These are phyloP conservation scores for Picochlorum sp. DNA, from an alignment of 139 green algal genomes.

Conservation along the genomic window DNA sequence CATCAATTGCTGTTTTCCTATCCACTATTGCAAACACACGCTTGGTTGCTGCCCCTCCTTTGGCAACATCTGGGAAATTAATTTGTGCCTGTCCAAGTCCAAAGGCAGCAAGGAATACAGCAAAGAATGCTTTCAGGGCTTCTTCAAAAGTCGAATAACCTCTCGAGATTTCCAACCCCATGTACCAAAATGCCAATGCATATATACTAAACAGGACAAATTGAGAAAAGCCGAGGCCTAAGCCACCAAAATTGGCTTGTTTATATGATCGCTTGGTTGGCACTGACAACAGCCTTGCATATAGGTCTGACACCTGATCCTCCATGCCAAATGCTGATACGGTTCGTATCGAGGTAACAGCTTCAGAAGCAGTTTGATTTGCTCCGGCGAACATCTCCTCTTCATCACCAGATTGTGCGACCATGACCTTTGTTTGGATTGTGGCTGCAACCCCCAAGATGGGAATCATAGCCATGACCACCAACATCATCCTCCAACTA, in stretches of 20 bases:
- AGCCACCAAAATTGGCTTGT: slow-evolving; percentile 20
- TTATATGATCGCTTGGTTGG: slow-evolving; percentile 24
- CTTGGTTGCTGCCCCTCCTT: slow-evolving; percentile 46
- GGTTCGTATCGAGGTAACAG: slow-evolving; percentile 56
- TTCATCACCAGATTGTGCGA: slow-evolving; percentile 13
- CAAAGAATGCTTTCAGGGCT: slow-evolving; percentile 68
- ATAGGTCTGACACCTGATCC: slow-evolving; percentile 28
- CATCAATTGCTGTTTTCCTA: slow-evolving; percentile 53
- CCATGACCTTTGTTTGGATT: slow-evolving; percentile 48
- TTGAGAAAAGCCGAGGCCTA: slow-evolving; percentile 45
- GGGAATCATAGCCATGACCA: slow-evolving; percentile 64
- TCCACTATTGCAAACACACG: slow-evolving; percentile 74
- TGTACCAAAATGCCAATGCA: slow-evolving; percentile 59
- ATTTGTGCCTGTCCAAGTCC: slow-evolving; percentile 44
- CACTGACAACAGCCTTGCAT: slow-evolving; percentile 17
- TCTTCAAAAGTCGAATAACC: slow-evolving; percentile 48
- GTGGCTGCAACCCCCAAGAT: slow-evolving; percentile 39
- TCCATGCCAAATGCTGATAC: slow-evolving; percentile 65
- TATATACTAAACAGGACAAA: slow-evolving; percentile 59
- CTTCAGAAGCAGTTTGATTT: slow-evolving; percentile 64
- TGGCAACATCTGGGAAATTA: slow-evolving; percentile 60
- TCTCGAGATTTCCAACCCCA: slow-evolving; percentile 26
- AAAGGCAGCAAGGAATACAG: slow-evolving; percentile 59
- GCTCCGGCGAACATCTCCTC: slow-evolving; percentile 49
- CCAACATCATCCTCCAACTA: slow-evolving; percentile 68